A percentile compares a stretch with the other conserved stretches of the same genome.
Evolutionary conservation across 2,329 filamentous ascomycete species (phyloP).

Genomic region (Aureobasidium sp.): DNA sequence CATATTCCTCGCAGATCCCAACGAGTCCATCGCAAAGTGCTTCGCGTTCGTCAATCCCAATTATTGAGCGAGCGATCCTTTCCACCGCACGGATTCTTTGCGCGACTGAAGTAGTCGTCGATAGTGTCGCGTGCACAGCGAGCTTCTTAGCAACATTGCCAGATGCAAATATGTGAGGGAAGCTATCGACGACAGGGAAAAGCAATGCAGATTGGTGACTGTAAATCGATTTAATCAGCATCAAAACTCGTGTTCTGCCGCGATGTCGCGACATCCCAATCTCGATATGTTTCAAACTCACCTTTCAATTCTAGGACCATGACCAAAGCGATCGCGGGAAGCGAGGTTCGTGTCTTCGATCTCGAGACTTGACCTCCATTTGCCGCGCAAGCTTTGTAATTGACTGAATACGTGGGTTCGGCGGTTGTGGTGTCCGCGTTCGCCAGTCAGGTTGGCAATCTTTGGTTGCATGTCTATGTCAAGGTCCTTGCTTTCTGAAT

Average conservation of each 20-base stretch:
- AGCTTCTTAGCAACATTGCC: conserved; percentile 32
- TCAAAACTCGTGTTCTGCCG: neutral
- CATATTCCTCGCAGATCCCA: conserved; percentile 78
- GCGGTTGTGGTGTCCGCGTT: neutral
- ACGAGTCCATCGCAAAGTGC: conserved; percentile 70
- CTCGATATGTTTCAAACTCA: conserved; percentile 15
- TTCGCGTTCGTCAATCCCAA: conserved; percentile 74
- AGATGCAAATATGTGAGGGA: conserved; percentile 62
- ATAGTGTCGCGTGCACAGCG: conserved; percentile 48
- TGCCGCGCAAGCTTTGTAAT: conserved; percentile 30
- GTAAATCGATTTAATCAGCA: neutral
- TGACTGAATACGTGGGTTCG: conserved; percentile 32
- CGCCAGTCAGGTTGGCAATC: conserved; percentile 13
- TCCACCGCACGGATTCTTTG: conserved; percentile 59
- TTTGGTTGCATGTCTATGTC: conserved; percentile 20
- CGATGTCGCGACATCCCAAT: neutral
- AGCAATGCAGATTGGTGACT: conserved; percentile 42
- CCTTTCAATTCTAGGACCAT: conserved; percentile 10
- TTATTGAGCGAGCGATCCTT: conserved; percentile 39
- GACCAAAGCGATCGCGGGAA: conserved; percentile 24
- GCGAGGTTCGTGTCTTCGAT: conserved; percentile 23
- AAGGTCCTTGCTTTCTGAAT: conserved; percentile 7
- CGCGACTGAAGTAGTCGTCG: conserved; percentile 67
- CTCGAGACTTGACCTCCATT: conserved; percentile 27
- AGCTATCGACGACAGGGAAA: conserved; percentile 77